phyloP scores from a whole-genome alignment of 140 eudicot genomes.

The Erigeron philadelphicus region DNA sequence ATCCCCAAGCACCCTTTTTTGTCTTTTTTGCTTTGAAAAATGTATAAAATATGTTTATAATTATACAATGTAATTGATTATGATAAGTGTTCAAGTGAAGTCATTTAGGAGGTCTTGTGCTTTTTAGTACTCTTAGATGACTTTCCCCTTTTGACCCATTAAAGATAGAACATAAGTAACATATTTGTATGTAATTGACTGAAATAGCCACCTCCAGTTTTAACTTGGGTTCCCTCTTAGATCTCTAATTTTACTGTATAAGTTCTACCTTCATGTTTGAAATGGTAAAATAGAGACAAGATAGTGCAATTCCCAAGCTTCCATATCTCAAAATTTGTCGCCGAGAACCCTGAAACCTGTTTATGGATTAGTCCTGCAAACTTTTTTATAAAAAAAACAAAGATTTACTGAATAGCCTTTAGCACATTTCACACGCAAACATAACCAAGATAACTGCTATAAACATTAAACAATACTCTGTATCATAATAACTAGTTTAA shows the following conservation, averaged over 20 bases:
- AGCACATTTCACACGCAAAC: constrained; percentile 23
- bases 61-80: not conserved
- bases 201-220: not conserved
- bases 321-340: constrained; percentile 81
- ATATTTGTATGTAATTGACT: not conserved
- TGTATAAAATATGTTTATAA: constrained; percentile 17
- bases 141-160: not conserved
- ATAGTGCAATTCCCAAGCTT: constrained; percentile 79
- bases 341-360: constrained; percentile 90
- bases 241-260: not conserved
- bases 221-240: not conserved
- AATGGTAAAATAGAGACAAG: constrained; percentile 63
- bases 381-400: not conserved
- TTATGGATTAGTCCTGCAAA: constrained; percentile 41
- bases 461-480: constrained; percentile 8
- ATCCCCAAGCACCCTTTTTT: constrained; percentile 2
- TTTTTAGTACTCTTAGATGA: constrained; percentile 8
- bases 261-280: constrained; percentile 73
- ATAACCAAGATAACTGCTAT: constrained; percentile 9
- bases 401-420: constrained; percentile 10
- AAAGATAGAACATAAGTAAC: constrained; percentile 17
- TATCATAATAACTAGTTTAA: constrained; percentile 12
- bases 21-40: not conserved
- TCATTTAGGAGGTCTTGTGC: not conserved
- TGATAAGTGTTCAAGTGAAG: not conserved